A percentile compares a stretch with the other conserved stretches of the same genome.
Evolutionary conservation across 2,329 filamentous ascomycete species (phyloP).

Genomic region (Nothopassalora personata): DNA sequence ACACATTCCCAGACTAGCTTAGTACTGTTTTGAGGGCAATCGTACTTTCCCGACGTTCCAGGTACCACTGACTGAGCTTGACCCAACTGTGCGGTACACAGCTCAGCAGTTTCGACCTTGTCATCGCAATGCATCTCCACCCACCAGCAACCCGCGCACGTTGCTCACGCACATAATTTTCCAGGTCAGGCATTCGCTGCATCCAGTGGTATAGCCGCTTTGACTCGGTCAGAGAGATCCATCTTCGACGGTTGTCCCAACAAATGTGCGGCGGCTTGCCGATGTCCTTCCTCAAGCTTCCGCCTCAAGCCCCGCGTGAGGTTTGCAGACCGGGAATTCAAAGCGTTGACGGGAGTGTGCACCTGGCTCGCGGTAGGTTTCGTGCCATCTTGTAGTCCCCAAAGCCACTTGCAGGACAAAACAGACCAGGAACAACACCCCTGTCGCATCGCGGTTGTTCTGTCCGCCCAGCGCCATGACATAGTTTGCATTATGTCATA

Average conservation of each 20-base stretch:
- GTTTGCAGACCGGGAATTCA: no score
- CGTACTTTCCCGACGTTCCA: background rate
- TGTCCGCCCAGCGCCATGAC: background rate
- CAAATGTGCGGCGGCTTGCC: background rate
- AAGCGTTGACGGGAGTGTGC: background rate
- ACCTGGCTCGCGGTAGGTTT: background rate
- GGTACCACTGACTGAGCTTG: background rate
- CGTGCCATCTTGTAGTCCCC: background rate
- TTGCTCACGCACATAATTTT: background rate
- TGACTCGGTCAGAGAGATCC: background rate
- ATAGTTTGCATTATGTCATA: background rate
- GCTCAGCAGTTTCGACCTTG: background rate
- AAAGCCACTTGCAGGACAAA: background rate
- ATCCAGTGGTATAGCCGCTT: background rate
- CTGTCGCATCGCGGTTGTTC: background rate
- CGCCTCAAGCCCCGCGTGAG: background rate
- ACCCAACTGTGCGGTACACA: background rate
- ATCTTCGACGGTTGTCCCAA: no score
- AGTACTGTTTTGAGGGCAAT: background rate
- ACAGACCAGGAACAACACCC: background rate
- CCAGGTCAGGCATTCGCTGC: background rate
- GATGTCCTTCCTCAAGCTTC: background rate
- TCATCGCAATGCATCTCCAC: background rate
- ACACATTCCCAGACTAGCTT: background rate
- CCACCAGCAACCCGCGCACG: background rate